phyloP scores from a whole-genome alignment of 108 stramenopile genomes.

The Discostella stelligeroides region DNA sequence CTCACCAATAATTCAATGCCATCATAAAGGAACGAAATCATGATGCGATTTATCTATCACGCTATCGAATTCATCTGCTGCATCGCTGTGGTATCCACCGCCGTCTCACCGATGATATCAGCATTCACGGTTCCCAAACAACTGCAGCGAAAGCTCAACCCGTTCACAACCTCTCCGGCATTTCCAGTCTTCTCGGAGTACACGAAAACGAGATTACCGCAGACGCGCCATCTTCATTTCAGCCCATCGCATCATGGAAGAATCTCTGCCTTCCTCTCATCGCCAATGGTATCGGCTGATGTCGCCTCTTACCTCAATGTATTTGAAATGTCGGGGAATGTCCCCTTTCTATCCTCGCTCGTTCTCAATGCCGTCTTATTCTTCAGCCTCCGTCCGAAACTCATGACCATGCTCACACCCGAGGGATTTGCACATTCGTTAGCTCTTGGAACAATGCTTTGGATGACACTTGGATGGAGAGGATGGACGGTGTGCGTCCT shows the following conservation, averaged over 20 bases:
- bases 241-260: neutral
- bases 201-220: neutral
- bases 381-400: conserved; percentile 52
- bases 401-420: conserved; percentile 77
- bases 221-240: neutral
- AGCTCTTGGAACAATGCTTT: conserved; percentile 80
- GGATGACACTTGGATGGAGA: conserved; percentile 81
- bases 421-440: conserved; percentile 77
- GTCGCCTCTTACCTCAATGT: neutral
- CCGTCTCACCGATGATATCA: neutral
- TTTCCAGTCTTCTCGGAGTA: neutral
- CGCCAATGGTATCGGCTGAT: neutral
- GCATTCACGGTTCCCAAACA: neutral
- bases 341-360: conserved; percentile 63
- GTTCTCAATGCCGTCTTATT: conserved; percentile 70
- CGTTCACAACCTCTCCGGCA: neutral
- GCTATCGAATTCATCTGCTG: neutral
- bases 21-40: too few species aligned
- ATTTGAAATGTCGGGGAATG: conserved; percentile 55
- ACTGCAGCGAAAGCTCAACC: neutral
- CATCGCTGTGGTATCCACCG: neutral
- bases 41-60: neutral
- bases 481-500: conserved; percentile 90
- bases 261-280: neutral
- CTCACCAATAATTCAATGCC: too few species aligned